Base-by-base conservation (phyloP, 495 filamentous ascomycete genomes). In the Penicillium herquei region DNA sequence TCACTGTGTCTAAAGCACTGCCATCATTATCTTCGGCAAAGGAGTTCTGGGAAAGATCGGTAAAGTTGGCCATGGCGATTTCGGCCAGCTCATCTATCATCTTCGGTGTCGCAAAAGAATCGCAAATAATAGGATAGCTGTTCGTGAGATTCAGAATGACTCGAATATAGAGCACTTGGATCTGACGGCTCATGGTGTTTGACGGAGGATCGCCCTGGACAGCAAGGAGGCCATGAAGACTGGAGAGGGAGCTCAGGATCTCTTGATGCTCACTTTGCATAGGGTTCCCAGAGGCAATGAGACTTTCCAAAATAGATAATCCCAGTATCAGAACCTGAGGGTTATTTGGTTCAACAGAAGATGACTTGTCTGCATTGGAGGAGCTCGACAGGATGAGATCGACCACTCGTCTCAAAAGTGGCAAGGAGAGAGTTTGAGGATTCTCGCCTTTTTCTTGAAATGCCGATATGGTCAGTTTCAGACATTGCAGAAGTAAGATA, bases 111-210 rank as follows among this genome's bases (percentile, higher is more conserved):
- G 85, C 81, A 64, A 96, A 88, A 26, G 77, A 62, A 26, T 84
- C 78, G 50, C 88, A 91, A 32, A 89, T 81, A 12, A 73, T 72
- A 2, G 81, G 65, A 52, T 88, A 89, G 61, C 89, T 90, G 72
- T 97, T 96, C 13, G 92, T 94, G 13, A 93, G 74, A 70, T 97
- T 97, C 59, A 97, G 77, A 43, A 86, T 81, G 26, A 98, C 83
- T 51, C 90, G 85, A 45, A 96, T 75, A 48, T 72, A 77, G 7
- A 74, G 63, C 9, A 54, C 56, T 35, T 65, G 52, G 26, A 74
- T 59, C 32, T 62, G 55, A 21, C 60, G 56, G 35, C 46, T 54
- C 26, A 48, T 56, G 13, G 57, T 32, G 49, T 57, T 55, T 7
- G 33, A 2, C 11, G 26, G 10, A 12, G 32, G 39, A 6, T 59